Evolutionary conservation across 257 asterid species (phyloP).

Genomic region (Datura wrightii): DNA sequence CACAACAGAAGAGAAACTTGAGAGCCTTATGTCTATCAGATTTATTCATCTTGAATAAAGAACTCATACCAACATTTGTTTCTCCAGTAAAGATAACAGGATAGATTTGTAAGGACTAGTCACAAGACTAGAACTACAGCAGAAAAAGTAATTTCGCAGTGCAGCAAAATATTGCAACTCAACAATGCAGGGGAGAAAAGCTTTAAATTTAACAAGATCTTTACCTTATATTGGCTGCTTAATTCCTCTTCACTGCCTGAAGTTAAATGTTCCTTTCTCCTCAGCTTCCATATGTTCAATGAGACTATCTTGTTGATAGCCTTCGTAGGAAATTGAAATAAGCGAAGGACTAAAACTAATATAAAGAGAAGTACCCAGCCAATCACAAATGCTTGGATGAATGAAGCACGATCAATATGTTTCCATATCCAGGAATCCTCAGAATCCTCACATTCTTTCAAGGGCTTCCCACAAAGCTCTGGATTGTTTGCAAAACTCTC

Average conservation of each 20-base stretch:
- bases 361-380: background rate
- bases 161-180: background rate
- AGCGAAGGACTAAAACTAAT: background rate
- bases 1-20: background rate
- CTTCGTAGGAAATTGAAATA: background rate
- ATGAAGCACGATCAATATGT: background rate
- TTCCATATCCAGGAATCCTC: slow-evolving; percentile 17
- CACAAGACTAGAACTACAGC: background rate
- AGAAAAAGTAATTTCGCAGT: background rate
- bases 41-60: background rate
- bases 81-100: no score
- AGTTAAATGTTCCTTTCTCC: background rate
- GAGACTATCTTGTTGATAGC: slow-evolving; percentile 4
- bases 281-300: background rate
- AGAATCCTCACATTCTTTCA: slow-evolving; percentile 15
- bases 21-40: background rate
- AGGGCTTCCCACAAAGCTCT: slow-evolving; percentile 41
- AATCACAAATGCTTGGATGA: background rate
- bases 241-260: background rate
- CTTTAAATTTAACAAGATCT: background rate
- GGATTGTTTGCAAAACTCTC: slow-evolving; percentile 23
- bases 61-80: background rate
- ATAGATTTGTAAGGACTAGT: no score
- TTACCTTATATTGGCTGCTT: slow-evolving; percentile 22
- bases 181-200: background rate